Percentiles rank a stretch among this genome's conserved stretches.
Conservation (phyloP, 805 yeast genomes). For the Metschnikowia matae region DNA sequence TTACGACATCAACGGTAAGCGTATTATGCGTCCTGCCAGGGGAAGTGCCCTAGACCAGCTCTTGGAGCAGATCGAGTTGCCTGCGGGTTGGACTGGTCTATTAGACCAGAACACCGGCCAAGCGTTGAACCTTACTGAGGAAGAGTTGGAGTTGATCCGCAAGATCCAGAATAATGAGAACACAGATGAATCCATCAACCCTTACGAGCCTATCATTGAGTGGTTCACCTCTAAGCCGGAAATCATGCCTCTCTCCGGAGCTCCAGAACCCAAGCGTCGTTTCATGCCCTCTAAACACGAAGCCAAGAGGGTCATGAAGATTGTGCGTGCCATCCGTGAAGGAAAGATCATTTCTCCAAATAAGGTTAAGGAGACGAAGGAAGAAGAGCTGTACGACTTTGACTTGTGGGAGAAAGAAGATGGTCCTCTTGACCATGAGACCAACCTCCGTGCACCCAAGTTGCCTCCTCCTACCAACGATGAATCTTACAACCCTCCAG, state of each 20-base stretch:
- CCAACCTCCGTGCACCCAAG: conserved; percentile 94
- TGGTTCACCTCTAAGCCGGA: conserved; percentile 89
- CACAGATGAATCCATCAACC: conserved; percentile 75
- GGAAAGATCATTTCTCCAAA: conserved; percentile 85
- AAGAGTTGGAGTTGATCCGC: conserved; percentile 83
- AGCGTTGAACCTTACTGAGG: conserved; percentile 73
- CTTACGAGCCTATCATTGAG: conserved; percentile 90
- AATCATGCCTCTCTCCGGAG: conserved; percentile 86
- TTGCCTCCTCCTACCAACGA: conserved; percentile 94
- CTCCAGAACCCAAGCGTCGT: conserved; percentile 96
- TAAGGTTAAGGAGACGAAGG: conserved; percentile 47
- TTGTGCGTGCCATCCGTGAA: conserved; percentile 92
- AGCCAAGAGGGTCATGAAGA: conserved; percentile 93
- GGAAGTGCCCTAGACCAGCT: conserved; percentile 91
- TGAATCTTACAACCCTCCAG: conserved; percentile 97
- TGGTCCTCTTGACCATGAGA: conserved; percentile 63
- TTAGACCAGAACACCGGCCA: conserved; percentile 86
- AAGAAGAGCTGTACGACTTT: conserved; percentile 51
- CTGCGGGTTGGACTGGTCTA: conserved; percentile 98
- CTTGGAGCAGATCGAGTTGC: conserved; percentile 85
- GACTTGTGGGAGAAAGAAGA: conserved; percentile 78
- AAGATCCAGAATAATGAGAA: conserved; percentile 82
- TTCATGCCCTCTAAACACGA: conserved; percentile 96
- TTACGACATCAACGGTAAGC: conserved; percentile 92
- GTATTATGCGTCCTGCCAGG: conserved; percentile 98